Percentiles rank a stretch among this genome's conserved stretches.
These are phyloP conservation scores for Annulohypoxylon maeteangense DNA, from an alignment of 495 filamentous ascomycete genomes.

Conservation along the genomic window DNA sequence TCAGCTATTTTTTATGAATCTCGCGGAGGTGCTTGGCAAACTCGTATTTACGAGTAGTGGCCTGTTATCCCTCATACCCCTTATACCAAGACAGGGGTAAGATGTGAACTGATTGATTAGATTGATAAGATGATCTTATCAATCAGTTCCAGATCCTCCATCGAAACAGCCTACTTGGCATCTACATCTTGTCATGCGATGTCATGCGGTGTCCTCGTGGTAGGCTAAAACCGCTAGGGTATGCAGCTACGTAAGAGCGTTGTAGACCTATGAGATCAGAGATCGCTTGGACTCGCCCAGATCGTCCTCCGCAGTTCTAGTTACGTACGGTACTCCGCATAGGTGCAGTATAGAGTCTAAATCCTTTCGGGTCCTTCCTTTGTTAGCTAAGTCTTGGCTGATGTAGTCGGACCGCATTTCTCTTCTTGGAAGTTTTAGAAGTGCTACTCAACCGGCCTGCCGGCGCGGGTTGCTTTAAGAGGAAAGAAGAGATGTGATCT, in stretches of 20 bases:
- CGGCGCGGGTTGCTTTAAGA: not conserved
- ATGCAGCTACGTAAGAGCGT: slow-evolving; percentile 22
- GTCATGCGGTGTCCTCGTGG: not conserved
- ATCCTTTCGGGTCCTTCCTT: not conserved
- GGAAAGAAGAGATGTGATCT: not conserved
- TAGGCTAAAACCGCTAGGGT: slow-evolving; percentile 35
- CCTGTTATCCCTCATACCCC: slow-evolving; percentile 10
- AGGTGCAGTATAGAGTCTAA: not conserved
- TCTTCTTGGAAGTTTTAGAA: no score
- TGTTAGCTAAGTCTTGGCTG: not conserved
- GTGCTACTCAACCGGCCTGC: no score
- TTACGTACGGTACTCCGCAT: slow-evolving; percentile 2
- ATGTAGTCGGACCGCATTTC: not conserved
- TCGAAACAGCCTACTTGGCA: not conserved
- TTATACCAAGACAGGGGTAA: slow-evolving; percentile 1
- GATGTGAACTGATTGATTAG: slow-evolving; percentile 29
- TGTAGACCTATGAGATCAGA: not conserved
- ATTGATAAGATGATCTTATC: slow-evolving; percentile 41
- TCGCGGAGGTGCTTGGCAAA: not conserved
- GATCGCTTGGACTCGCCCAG: not conserved
- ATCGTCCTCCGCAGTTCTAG: slow-evolving; percentile 1
- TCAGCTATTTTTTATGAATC: not conserved
- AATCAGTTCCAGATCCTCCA: slow-evolving; percentile 5
- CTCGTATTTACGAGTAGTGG: slow-evolving; percentile 18
- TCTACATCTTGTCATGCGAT: not conserved